These are phyloP conservation scores for Brasilioporus rufonigricans DNA, from an alignment of 768 basidiomycete genomes.

Conservation along the genomic window DNA sequence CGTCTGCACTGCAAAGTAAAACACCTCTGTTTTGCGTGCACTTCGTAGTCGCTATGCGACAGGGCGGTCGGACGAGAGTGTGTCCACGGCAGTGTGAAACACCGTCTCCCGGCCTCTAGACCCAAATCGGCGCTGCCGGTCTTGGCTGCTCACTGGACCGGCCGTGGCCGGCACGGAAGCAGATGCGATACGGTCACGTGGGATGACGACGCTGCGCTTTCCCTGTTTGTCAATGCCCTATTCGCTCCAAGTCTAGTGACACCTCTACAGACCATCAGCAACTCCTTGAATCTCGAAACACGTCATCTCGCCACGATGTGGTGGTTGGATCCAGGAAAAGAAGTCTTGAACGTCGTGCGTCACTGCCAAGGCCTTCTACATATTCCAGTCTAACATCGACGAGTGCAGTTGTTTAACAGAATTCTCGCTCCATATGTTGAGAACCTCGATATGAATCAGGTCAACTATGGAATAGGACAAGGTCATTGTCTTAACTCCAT, in stretches of 20 bases:
- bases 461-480: slow-evolving; percentile 90
- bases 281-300: background rate
- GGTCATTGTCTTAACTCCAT: slow-evolving; percentile 40
- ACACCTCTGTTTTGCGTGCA: no score
- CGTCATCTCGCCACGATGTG: slow-evolving; percentile 51
- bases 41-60: no score
- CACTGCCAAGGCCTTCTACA: background rate
- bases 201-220: slow-evolving; percentile 22
- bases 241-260: slow-evolving; percentile 9
- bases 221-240: slow-evolving; percentile 32
- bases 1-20: no score
- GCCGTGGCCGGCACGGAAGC: background rate
- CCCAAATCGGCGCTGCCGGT: no score
- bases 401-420: slow-evolving; percentile 72
- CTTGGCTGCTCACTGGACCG: background rate
- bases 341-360: slow-evolving; percentile 71
- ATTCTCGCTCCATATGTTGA: slow-evolving; percentile 94
- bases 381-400: background rate
- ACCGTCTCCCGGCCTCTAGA: no score
- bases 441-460: slow-evolving; percentile 92
- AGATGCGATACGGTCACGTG: slow-evolving; percentile 22
- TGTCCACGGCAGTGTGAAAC: no score
- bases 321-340: slow-evolving; percentile 87
- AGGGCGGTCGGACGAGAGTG: no score
- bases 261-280: background rate